Conservation (phyloP, 495 filamentous ascomycete genomes). For the Parathielavia appendiculata region DNA sequence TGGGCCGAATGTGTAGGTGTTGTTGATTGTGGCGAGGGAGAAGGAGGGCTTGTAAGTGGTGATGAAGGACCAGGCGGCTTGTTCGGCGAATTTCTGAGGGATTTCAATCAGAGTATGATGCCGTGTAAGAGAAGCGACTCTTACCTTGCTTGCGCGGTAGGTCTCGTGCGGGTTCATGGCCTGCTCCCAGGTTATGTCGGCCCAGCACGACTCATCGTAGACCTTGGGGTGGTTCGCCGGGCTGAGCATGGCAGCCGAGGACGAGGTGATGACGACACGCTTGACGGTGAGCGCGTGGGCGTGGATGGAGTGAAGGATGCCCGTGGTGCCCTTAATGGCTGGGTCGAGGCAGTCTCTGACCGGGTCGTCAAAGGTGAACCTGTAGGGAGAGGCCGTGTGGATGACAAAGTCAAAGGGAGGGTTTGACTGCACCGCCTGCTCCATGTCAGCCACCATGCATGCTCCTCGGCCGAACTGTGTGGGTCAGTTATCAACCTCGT, state of each 20-base stretch:
- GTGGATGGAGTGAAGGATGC: constrained; percentile 37
- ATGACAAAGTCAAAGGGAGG: constrained; percentile 38
- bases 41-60: constrained; percentile 31
- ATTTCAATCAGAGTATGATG: no score
- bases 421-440: constrained; percentile 26
- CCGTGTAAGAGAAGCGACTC: no score
- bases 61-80: constrained; percentile 43
- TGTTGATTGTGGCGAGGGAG: constrained; percentile 42
- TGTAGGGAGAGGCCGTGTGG: constrained; percentile 44
- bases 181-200: constrained; percentile 35
- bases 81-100: constrained; percentile 38
- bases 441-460: background rate
- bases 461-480: no score
- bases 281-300: constrained; percentile 32
- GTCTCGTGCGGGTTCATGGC: constrained; percentile 29
- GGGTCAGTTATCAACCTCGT: constrained; percentile 20
- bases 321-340: constrained; percentile 41
- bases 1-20: constrained; percentile 44
- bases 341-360: constrained; percentile 39
- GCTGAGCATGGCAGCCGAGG: constrained; percentile 39
- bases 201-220: constrained; percentile 40
- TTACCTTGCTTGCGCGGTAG: constrained; percentile 41
- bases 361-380: constrained; percentile 34
- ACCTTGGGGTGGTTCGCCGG: constrained; percentile 33
- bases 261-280: constrained; percentile 44